Base-by-base conservation (phyloP, 176 grass and related monocot species). In the Raddia distichophylla region DNA sequence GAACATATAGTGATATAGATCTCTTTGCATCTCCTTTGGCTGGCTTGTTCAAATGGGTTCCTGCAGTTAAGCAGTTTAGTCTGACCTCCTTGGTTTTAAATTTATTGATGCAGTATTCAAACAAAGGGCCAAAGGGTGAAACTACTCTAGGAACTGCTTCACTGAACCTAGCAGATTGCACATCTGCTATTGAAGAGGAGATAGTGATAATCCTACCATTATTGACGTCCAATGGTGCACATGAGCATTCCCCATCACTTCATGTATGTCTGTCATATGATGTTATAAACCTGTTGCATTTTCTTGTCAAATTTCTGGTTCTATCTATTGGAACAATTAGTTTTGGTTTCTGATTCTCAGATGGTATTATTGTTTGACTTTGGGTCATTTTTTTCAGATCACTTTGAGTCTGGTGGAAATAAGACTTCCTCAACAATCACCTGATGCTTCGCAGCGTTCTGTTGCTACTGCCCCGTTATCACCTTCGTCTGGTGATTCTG, bases 181-280 rank as follows among this genome's bases (percentile, higher is more conserved):
- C 86, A 58, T 80, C 91, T 70, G 47, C 93, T 68, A 63, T 72
- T 74, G 87, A 91, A 69, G 87, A 93, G 66, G 87, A 83, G 35
- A 77, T 95, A 7, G 79, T 93, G 73, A 87, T 99, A 82, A 90
- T 87, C 64, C 87, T 99, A 61, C 84, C 93, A 27, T 78, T 99
- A 35, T 87, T 45, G 10, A 56, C 82, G 57, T 80, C 91, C 56
- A 83, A 58, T 74, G 78, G 55, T 80, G 27, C 85, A 73, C n/a
- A 71, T 5, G 93, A 93, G 10, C 66, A 73, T 45, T 43, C 87
- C 69, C 89, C 91, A 17, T 87, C 87, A 71, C 83, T 99, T 84
- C 83, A 93, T 88, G 96, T 99, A 99, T 70, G 90, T 87, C 56
- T 7, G 7, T 75, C 20, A 66, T 79, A 34, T 46, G 57, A 62